phyloP scores from a whole-genome alignment of 140 eudicot genomes.

The Anethum foeniculum region DNA sequence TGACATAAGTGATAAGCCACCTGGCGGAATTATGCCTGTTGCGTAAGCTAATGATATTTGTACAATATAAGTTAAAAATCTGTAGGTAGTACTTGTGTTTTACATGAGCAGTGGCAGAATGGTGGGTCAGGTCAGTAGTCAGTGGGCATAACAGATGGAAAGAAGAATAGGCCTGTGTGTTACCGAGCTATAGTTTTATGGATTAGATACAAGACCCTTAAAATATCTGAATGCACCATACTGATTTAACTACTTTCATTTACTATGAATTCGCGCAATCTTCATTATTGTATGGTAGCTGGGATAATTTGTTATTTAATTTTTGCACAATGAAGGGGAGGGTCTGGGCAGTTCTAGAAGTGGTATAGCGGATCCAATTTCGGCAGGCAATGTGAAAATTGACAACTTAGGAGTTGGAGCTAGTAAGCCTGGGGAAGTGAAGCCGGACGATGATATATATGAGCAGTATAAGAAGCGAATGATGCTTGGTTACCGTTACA shows the following conservation, averaged over 20 bases:
- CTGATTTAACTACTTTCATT: not conserved
- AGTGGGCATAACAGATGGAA: too few relatives aligned
- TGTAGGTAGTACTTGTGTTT: not conserved
- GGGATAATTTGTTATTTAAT: not conserved
- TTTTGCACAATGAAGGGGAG: constrained; percentile 33
- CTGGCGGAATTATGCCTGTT: not conserved
- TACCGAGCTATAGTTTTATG: not conserved
- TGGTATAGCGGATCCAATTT: constrained; percentile 70
- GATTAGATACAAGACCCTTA: not conserved
- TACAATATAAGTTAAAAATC: not conserved
- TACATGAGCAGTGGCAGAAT: not conserved
- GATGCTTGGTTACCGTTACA: constrained; percentile 68
- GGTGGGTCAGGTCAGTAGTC: too few relatives aligned
- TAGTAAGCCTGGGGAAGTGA: constrained; percentile 60
- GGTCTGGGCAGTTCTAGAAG: constrained; percentile 68
- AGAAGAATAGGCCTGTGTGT: not conserved
- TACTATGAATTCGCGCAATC: not conserved
- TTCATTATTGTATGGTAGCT: not conserved
- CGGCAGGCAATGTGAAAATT: constrained; percentile 53
- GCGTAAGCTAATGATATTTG: too few relatives aligned
- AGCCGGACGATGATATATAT: constrained; percentile 64
- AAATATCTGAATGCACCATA: not conserved
- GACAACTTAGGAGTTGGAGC: constrained; percentile 74
- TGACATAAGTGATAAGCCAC: not conserved
- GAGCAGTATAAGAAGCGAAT: constrained; percentile 77